Conservation (phyloP, 164 flowering plant genomes). For the Nelumbo lutea region DNA sequence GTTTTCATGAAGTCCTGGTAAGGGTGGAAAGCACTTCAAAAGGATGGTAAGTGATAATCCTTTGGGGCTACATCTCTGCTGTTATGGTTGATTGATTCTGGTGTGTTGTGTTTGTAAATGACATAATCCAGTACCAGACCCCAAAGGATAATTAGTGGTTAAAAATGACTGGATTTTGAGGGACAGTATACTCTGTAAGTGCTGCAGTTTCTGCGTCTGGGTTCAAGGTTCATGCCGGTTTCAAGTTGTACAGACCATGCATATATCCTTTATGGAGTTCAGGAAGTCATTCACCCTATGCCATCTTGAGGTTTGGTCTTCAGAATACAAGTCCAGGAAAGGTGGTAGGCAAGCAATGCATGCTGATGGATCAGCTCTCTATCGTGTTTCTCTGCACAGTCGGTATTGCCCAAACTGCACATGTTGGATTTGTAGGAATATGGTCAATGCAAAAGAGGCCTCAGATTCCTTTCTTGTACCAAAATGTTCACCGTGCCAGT, state of each 20-base stretch:
- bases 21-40: constrained; percentile 45
- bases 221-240: constrained; percentile 86
- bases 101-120: constrained; percentile 59
- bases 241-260: constrained; percentile 53
- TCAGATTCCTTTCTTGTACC: no score
- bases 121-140: constrained; percentile 64
- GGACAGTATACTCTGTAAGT: constrained; percentile 72
- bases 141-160: constrained; percentile 48
- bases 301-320: constrained; percentile 93
- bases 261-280: constrained; percentile 74
- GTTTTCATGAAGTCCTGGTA: constrained; percentile 48
- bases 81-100: constrained; percentile 73
- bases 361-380: constrained; percentile 56
- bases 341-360: constrained; percentile 24
- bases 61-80: constrained; percentile 67
- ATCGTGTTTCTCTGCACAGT: no score
- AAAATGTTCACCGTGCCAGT: no score
- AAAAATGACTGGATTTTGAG: constrained; percentile 67
- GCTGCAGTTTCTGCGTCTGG: constrained; percentile 72
- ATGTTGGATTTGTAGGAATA: constrained; percentile 95
- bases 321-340: constrained; percentile 74
- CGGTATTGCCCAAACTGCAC: no score
- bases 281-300: constrained; percentile 68
- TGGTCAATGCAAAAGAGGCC: no score
- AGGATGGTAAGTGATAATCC: constrained; percentile 37